Conservation (phyloP, 805 yeast species). For the Wickerhamomyces queroliae region DNA sequence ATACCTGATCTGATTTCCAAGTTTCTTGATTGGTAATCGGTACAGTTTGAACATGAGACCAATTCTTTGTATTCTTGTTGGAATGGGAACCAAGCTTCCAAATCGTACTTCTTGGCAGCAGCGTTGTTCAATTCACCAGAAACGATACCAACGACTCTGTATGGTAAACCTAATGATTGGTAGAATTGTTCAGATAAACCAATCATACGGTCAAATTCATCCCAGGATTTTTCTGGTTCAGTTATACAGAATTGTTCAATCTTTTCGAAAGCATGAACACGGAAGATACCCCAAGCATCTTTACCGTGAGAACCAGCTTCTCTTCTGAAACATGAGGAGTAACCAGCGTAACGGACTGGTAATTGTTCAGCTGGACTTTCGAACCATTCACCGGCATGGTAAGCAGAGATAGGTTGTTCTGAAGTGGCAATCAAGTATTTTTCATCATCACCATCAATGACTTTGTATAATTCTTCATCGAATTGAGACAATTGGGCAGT, state of each 20-base stretch:
- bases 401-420: slow-evolving; percentile 98
- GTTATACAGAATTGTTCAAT: slow-evolving; percentile 94
- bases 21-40: slow-evolving; percentile 98
- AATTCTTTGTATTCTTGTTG: slow-evolving; percentile 97
- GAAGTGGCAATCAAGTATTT: slow-evolving; percentile 97
- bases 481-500: slow-evolving; percentile 98
- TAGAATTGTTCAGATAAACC: slow-evolving; percentile 87
- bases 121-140: slow-evolving; percentile 98
- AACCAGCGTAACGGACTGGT: slow-evolving; percentile 96
- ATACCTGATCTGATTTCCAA: slow-evolving; percentile 98
- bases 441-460: slow-evolving; percentile 94
- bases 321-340: slow-evolving; percentile 97
- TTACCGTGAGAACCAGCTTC: slow-evolving; percentile 99
- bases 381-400: slow-evolving; percentile 97
- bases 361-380: slow-evolving; percentile 95
- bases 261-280: slow-evolving; percentile 98
- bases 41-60: slow-evolving; percentile 98
- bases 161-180: slow-evolving; percentile 86
- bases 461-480: slow-evolving; percentile 97
- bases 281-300: slow-evolving; percentile 99
- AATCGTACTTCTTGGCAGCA: slow-evolving; percentile 97
- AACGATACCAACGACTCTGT: slow-evolving; percentile 96
- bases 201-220: slow-evolving; percentile 95
- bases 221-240: slow-evolving; percentile 98
- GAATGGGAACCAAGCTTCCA: slow-evolving; percentile 99